Evolutionary conservation across 352 stramenopile species (phyloP), one percentile per base, ranked within the genome.

Genomic region (Lagenidium sp.): DNA sequence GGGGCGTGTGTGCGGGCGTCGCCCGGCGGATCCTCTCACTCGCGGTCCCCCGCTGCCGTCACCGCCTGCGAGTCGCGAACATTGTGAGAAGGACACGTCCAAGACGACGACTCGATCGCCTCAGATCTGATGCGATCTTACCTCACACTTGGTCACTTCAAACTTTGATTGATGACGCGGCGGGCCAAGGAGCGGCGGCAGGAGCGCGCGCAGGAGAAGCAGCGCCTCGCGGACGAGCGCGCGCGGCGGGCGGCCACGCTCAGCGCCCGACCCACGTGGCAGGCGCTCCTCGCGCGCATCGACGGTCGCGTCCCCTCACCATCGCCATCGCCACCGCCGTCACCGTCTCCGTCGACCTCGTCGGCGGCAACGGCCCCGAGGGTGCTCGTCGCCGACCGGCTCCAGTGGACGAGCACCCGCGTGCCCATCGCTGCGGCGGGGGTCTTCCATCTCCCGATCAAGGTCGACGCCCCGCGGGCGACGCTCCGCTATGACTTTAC

Each of bases 321-420:
- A n/a, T n/a, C n/a, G n/a, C n/a, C n/a, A n/a, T n/a, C n/a, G n/a
- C n/a, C n/a, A 64, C 66, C 44, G 47, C 28, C 39, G 45, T 47
- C 43, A 30, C 31, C 18, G 26, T 25, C 44, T 8, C 15, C 40
- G 24, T 38, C 47, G 43, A 38, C 44, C 16, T 13, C 42, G 16
- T 34, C 47, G 21, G 77, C 18, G 34, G 6, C 34, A n/a, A 39
- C 47, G 34, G 38, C 30, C 16, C 12, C 13, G 19, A 24, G 7
- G 6, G 18, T 25, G 31, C 45, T n/a, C 11, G 30, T 85, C 41
- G 65, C 68, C 20, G 58, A 82, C 35, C 60, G 73, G 22, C 60
- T 90, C 34, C 73, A 80, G 32, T 90, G 78, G 78, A 83, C 82
- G 53, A 86, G 72, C 51, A 85, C 64, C 7, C 58, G 86, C 41